Percentiles rank a stretch among this genome's conserved stretches.
Evolutionary conservation across 2,329 filamentous ascomycete species (phyloP).

Genomic region (Pseudopithomyces chartarum): DNA sequence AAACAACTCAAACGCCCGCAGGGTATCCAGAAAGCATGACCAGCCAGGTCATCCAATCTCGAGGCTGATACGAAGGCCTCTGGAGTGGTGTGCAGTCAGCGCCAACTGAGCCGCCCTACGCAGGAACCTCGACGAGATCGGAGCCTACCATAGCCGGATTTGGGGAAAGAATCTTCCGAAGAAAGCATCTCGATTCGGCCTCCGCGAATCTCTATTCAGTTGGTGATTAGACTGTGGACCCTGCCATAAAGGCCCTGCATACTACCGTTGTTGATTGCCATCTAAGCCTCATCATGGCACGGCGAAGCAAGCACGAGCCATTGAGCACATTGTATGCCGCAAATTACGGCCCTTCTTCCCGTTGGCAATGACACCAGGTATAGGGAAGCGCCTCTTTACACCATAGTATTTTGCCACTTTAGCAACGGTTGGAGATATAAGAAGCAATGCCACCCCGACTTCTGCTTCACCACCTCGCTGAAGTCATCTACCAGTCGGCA

Average conservation of each 20-base stretch:
- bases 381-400: slow-evolving; percentile 10
- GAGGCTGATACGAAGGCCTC: slow-evolving; percentile 5
- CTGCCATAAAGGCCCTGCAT: slow-evolving; percentile 29
- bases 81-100: slow-evolving; percentile 11
- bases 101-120: slow-evolving; percentile 4
- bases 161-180: slow-evolving; percentile 14
- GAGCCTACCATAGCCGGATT: slow-evolving; percentile 6
- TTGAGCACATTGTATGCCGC: slow-evolving; percentile 31
- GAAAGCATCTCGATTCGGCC: slow-evolving; percentile 23
- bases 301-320: slow-evolving; percentile 34
- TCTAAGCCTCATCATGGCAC: slow-evolving; percentile 38
- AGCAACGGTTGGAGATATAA: slow-evolving; percentile 31
- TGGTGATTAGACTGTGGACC: slow-evolving; percentile 27
- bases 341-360: slow-evolving; percentile 45
- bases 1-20: slow-evolving; percentile 20
- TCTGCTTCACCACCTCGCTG: slow-evolving; percentile 24
- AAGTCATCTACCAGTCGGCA: slow-evolving; percentile 27
- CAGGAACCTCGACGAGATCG: not conserved
- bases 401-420: slow-evolving; percentile 5
- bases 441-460: slow-evolving; percentile 21
- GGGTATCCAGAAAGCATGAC: slow-evolving; percentile 14
- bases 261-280: slow-evolving; percentile 28
- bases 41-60: slow-evolving; percentile 6
- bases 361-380: slow-evolving; percentile 24
- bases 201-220: slow-evolving; percentile 15